Conservation (phyloP, 139 green algal genomes). For the Chlorella sp. region DNA sequence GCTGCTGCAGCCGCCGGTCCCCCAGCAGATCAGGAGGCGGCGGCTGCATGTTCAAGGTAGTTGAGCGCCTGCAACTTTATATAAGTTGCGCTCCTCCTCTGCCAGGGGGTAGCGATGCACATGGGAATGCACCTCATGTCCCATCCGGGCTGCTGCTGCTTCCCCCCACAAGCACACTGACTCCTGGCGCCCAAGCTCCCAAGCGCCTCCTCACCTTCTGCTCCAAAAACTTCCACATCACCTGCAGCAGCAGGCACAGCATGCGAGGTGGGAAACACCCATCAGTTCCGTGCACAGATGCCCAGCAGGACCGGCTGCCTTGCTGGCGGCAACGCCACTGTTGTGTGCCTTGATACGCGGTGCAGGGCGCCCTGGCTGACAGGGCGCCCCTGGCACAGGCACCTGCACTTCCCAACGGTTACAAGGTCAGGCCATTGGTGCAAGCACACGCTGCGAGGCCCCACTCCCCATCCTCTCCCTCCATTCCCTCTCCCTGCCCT, state of each 20-base stretch:
- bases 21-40: too few species aligned
- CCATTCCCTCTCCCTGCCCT: not conserved
- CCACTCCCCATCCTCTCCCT: not conserved
- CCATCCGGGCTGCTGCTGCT: not conserved
- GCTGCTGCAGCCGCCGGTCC: too few species aligned
- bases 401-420: not conserved
- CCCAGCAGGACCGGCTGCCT: not conserved
- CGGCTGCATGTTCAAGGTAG: too few species aligned
- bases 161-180: too few species aligned
- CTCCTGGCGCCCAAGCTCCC: too few species aligned
- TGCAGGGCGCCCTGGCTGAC: not conserved
- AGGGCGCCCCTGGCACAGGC: not conserved
- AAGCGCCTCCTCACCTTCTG: slow-evolving; percentile 34
- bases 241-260: slow-evolving; percentile 19
- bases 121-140: not conserved
- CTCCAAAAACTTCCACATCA: slow-evolving; percentile 68
- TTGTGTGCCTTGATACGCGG: not conserved
- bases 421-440: too few species aligned
- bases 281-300: not conserved
- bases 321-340: not conserved
- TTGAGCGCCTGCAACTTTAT: too few species aligned
- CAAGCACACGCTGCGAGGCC: not conserved
- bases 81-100: too few species aligned
- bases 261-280: too few species aligned
- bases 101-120: not conserved